Base-by-base conservation (phyloP, 179 eudicot genomes). In the Sideroxylon spinosum region DNA sequence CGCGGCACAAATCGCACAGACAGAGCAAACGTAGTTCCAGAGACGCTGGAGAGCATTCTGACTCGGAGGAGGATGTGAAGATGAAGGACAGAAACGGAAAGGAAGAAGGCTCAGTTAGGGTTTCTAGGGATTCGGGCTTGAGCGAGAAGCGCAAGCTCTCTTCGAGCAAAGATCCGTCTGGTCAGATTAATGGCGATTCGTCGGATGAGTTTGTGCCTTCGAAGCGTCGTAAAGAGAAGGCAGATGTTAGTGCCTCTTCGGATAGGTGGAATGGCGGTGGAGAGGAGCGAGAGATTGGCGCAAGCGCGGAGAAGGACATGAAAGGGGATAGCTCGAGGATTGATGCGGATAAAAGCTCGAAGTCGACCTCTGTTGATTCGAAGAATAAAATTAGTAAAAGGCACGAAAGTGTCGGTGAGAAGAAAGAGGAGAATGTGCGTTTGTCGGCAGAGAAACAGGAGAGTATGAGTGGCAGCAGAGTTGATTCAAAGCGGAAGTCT, bases 1-100 rank as follows among this genome's bases (percentile, higher is more conserved):
- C 97, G 75, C 84, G 97, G 61, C 98, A 92, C 79, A 95, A 95
- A 87, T 95, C 97, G 67, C 92, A 93, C 83, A 95, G 86, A 82
- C 92, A 89, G 68, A 89, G 93, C 82, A 95, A 93, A 78, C 97
- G 90, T 74, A 87, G 91, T 81, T 84, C 91, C 22, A 87, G 85
- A 60, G 94, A 90, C 52, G 81, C 64, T 22, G 84, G 78, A 78
- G 98, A 91, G 52, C 86, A 86, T 64, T 95, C 94, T 29, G 98
- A 90, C 71, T 87, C 98, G 11, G 99, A 92, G 32, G 92, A 88
- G 71, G 99, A 93, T 79, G 79, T 79, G 76, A 86, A 78, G 56
- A 81, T 78, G 85, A 93, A 88, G 85, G 97, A 90, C 70, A 85
- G 78, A 78, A 88, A 77, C 44, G 85, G 88, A 2, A 79, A 85